Evolutionary conservation across 2,329 filamentous ascomycete species (phyloP).

Genomic region (Domatiomyces catenatus): DNA sequence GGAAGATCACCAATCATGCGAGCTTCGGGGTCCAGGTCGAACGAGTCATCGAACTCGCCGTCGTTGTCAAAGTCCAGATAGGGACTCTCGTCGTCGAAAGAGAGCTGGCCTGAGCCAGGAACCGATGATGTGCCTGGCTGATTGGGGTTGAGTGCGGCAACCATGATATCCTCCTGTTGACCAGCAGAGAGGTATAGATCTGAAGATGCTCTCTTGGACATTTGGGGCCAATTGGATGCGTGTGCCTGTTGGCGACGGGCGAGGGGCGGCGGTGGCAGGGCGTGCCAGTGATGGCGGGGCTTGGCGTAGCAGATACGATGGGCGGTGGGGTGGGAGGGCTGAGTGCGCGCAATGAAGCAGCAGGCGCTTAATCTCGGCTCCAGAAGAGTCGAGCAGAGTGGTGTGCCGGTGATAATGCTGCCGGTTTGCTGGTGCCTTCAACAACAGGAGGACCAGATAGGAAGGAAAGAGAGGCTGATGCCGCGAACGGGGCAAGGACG

Average conservation of each 20-base stretch:
- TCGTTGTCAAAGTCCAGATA: conserved; percentile 71
- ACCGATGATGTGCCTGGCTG: conserved; percentile 22
- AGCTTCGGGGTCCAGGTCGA: conserved; percentile 54
- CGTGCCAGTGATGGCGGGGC: too few species aligned
- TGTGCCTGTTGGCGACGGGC: background rate
- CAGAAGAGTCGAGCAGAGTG: background rate
- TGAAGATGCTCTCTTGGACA: conserved; percentile 11
- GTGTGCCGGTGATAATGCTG: background rate
- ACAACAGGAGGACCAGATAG: background rate
- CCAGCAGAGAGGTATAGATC: conserved; percentile 56
- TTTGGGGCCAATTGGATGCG: background rate
- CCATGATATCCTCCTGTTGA: conserved; percentile 55
- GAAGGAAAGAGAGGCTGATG: background rate
- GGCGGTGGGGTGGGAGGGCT: too few species aligned
- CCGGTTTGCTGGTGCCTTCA: background rate
- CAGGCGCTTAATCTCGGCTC: background rate
- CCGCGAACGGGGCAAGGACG: background rate
- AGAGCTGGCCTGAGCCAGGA: conserved; percentile 33
- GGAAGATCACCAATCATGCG: conserved; percentile 65
- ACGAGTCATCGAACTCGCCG: conserved; percentile 57
- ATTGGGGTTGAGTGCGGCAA: conserved; percentile 63
- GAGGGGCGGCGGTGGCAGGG: too few species aligned
- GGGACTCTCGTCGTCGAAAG: conserved; percentile 55
- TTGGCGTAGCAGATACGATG: background rate
- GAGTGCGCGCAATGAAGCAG: too few species aligned